These are phyloP conservation scores for Ceratocystis ficicola DNA, from an alignment of 2,329 filamentous ascomycete species.

Conservation along the genomic window DNA sequence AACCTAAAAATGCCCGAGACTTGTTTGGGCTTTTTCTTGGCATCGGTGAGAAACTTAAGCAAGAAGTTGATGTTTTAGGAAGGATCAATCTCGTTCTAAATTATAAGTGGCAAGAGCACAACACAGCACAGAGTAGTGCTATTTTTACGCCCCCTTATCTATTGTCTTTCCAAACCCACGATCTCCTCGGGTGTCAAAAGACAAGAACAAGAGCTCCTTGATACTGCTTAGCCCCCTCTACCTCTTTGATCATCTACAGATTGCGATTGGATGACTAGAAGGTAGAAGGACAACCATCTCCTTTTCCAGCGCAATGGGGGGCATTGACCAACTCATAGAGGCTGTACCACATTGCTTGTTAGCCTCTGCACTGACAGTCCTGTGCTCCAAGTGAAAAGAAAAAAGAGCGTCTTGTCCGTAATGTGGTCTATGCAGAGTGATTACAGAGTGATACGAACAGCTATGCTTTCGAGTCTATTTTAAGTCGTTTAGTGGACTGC, in stretches of 20 bases:
- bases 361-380: constrained; percentile 4
- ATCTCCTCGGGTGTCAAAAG: neutral
- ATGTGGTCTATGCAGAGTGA: neutral
- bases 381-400: neutral
- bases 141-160: neutral
- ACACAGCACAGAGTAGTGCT: neutral
- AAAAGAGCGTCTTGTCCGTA: neutral
- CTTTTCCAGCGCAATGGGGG: neutral
- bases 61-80: neutral
- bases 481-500: neutral
- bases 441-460: neutral
- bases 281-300: neutral
- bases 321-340: neutral
- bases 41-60: no score
- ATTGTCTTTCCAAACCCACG: neutral
- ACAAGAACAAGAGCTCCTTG: neutral
- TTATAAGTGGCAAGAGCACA: constrained; percentile 2
- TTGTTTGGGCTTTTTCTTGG: no score
- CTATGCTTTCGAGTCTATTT: neutral
- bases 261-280: neutral
- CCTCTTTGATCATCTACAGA: neutral
- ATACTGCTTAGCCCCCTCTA: neutral
- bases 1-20: neutral
- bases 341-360: neutral
- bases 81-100: neutral